Percentiles rank a stretch among this genome's conserved stretches.
These are phyloP conservation scores for Peronospora belbahrii DNA, from an alignment of 352 stramenopile genomes.

Conservation along the genomic window DNA sequence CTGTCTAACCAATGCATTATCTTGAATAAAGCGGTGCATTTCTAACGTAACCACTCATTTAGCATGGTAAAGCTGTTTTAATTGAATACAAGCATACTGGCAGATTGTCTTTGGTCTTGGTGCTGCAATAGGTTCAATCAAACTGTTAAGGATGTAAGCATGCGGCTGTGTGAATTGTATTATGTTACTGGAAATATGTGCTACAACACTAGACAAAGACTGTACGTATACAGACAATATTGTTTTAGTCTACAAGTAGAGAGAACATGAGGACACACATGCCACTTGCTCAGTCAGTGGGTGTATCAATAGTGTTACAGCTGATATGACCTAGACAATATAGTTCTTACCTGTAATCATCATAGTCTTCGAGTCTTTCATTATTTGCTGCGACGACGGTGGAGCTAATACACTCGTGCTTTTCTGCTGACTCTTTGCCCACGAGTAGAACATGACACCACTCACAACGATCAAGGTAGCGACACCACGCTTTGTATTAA, in stretches of 20 bases:
- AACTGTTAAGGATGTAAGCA: conserved; percentile 24
- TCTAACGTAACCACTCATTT: too few species aligned
- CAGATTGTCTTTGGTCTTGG: too few species aligned
- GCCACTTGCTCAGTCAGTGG: neutral
- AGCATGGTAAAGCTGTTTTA: too few species aligned
- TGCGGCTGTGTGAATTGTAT: conserved; percentile 44
- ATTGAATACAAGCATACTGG: too few species aligned
- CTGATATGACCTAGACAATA: conserved; percentile 31
- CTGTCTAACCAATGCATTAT: too few species aligned
- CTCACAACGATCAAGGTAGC: conserved; percentile 74
- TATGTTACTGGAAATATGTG: conserved; percentile 53
- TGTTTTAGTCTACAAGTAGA: conserved; percentile 17
- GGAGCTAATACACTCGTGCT: conserved; percentile 16
- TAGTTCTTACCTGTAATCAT: conserved; percentile 66
- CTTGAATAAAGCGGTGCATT: too few species aligned
- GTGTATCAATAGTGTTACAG: too few species aligned
- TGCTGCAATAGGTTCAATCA: conserved; percentile 2
- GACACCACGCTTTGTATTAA: conserved; percentile 73
- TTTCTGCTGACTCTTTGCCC: conserved; percentile 63
- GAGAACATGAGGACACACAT: conserved; percentile 18
- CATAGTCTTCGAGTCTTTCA: conserved; percentile 24
- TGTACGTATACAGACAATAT: conserved; percentile 1
- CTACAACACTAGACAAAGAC: conserved; percentile 26
- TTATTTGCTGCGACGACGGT: conserved; percentile 10
- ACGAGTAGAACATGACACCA: conserved; percentile 84